Conservation (phyloP, 208 protist species). For the Leishmania arabica region DNA sequence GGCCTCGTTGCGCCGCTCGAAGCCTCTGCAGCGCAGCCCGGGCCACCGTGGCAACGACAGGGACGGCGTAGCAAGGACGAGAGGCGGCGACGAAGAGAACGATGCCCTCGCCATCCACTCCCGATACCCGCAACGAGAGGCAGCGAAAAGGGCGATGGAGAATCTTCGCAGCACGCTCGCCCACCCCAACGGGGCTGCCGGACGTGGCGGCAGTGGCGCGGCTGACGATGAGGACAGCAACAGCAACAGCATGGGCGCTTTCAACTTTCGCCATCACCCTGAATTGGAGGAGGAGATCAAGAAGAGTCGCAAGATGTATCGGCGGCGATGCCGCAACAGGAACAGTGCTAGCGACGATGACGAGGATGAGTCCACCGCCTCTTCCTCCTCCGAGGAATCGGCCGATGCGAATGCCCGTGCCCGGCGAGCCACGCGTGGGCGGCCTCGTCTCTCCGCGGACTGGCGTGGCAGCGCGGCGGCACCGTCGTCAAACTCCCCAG, state of each 20-base stretch:
- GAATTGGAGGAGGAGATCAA: constrained; percentile 26
- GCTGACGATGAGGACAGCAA: constrained; percentile 15
- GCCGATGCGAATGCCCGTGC: neutral
- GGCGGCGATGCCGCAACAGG: neutral
- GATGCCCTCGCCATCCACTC: constrained; percentile 42
- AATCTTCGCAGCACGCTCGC: constrained; percentile 46
- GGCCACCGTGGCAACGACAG: neutral
- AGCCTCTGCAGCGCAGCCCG: neutral
- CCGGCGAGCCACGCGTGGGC: neutral
- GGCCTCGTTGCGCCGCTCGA: constrained; percentile 16
- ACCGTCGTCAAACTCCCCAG: neutral
- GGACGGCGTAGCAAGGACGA: neutral
- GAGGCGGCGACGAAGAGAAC: neutral
- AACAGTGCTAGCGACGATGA: constrained; percentile 2
- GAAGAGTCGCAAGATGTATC: neutral
- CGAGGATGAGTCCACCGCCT: constrained; percentile 1
- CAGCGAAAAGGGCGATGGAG: constrained; percentile 59
- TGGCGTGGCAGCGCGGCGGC: neutral
- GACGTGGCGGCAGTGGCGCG: neutral
- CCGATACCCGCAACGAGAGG: constrained; percentile 66
- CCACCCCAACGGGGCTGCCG: constrained; percentile 13
- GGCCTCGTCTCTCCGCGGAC: neutral
- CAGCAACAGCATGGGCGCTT: constrained; percentile 32
- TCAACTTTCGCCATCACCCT: constrained; percentile 49
- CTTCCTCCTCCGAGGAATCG: neutral